Evolutionary conservation across 2,329 filamentous ascomycete genomes (phyloP).

Genomic region (Ceratocystis eucalypticola): DNA sequence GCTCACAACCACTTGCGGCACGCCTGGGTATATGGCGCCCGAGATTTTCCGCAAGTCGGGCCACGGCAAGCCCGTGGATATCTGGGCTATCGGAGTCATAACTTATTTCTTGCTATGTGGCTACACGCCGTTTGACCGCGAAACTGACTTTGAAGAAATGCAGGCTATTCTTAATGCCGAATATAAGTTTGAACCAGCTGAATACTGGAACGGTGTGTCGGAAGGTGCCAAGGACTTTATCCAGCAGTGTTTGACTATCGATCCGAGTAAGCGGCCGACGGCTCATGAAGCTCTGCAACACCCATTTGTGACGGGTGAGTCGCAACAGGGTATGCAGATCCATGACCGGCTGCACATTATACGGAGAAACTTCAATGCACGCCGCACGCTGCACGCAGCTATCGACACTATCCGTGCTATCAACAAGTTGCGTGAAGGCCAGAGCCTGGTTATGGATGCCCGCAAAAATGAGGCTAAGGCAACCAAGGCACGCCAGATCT

Average conservation of each 20-base stretch:
- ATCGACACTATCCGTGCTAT: conserved; percentile 60
- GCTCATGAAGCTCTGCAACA: conserved; percentile 64
- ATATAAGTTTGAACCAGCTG: conserved; percentile 84
- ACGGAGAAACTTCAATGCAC: conserved; percentile 63
- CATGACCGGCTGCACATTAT: conserved; percentile 54
- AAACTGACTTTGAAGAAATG: conserved; percentile 98
- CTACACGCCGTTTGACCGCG: conserved; percentile 95
- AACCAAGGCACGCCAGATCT: neutral
- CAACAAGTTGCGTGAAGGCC: conserved; percentile 54
- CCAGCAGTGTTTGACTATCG: conserved; percentile 77
- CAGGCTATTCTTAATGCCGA: conserved; percentile 94
- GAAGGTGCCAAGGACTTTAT: conserved; percentile 82
- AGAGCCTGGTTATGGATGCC: conserved; percentile 49
- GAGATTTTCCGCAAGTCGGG: conserved; percentile 99
- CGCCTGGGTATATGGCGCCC: conserved; percentile 96
- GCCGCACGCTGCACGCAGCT: conserved; percentile 53
- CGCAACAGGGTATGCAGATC: conserved; percentile 36
- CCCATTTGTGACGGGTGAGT: conserved; percentile 46
- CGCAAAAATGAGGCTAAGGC: conserved; percentile 3
- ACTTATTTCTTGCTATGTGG: conserved; percentile 97
- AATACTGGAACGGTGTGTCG: conserved; percentile 95
- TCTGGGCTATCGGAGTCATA: conserved; percentile 97
- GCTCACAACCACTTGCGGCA: conserved; percentile 91
- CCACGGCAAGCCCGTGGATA: conserved; percentile 93
- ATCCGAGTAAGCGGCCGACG: conserved; percentile 76